Conservation (phyloP, 2,329 filamentous ascomycete species). For the Fusarium tanahbumbuense region DNA sequence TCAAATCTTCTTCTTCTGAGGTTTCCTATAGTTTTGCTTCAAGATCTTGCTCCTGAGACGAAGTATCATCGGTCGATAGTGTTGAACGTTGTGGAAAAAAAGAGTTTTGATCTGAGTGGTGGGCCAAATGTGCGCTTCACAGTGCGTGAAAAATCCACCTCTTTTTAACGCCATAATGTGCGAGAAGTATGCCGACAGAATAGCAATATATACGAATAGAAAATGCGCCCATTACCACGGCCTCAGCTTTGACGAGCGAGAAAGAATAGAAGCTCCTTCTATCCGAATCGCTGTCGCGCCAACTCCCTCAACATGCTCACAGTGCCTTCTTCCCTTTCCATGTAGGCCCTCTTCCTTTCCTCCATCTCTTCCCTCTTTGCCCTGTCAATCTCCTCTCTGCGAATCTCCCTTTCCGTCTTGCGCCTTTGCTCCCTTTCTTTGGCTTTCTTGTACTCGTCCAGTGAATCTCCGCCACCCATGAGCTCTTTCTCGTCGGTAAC, state of each 20-base stretch:
- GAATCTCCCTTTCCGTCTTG: slow-evolving; percentile 85
- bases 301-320: slow-evolving; percentile 84
- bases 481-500: slow-evolving; percentile 76
- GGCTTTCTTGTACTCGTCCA: slow-evolving; percentile 76
- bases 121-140: slow-evolving; percentile 46
- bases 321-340: slow-evolving; percentile 83
- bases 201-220: background rate
- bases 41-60: background rate
- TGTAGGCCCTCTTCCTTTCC: slow-evolving; percentile 75
- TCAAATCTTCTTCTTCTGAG: background rate
- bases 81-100: slow-evolving; percentile 36
- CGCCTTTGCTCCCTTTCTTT: slow-evolving; percentile 74
- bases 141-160: slow-evolving; percentile 39
- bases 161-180: background rate
- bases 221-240: background rate
- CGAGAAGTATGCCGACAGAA: background rate
- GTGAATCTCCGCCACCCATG: slow-evolving; percentile 75
- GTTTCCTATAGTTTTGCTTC: background rate
- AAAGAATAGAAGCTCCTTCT: slow-evolving; percentile 9
- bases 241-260: background rate
- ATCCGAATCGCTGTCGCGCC: slow-evolving; percentile 83
- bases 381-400: slow-evolving; percentile 82
- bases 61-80: slow-evolving; percentile 13
- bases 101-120: slow-evolving; percentile 48
- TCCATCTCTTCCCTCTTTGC: slow-evolving; percentile 84